Conservation (phyloP, 2,329 filamentous ascomycete species). For the Pseudopyrenochaeta lycopersici region DNA sequence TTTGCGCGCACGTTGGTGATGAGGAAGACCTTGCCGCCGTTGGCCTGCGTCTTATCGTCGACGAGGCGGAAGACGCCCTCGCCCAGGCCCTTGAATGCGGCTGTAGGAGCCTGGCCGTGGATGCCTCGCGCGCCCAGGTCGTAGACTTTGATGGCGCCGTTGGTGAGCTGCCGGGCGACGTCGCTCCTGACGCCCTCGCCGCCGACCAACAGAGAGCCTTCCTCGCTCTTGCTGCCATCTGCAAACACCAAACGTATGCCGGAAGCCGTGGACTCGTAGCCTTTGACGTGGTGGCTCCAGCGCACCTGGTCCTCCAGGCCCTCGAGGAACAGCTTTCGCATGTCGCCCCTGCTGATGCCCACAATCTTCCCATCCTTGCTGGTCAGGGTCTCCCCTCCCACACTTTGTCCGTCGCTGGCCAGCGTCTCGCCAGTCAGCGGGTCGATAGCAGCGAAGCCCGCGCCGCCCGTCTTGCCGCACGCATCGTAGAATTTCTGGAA, state of each 20-base stretch:
- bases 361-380: slow-evolving; percentile 68
- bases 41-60: slow-evolving; percentile 57
- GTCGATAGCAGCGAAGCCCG: slow-evolving; percentile 61
- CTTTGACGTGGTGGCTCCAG: slow-evolving; percentile 65
- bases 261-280: slow-evolving; percentile 64
- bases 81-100: slow-evolving; percentile 68
- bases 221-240: slow-evolving; percentile 66
- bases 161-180: slow-evolving; percentile 67
- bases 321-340: slow-evolving; percentile 66
- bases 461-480: slow-evolving; percentile 68
- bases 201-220: slow-evolving; percentile 67
- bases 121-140: slow-evolving; percentile 71
- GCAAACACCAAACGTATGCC: slow-evolving; percentile 68
- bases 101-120: slow-evolving; percentile 70
- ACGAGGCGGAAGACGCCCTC: slow-evolving; percentile 69
- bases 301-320: slow-evolving; percentile 65
- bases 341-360: slow-evolving; percentile 70
- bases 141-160: slow-evolving; percentile 67
- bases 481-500: slow-evolving; percentile 67
- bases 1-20: slow-evolving; percentile 71
- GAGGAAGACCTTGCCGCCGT: slow-evolving; percentile 59
- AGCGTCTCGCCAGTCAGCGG: slow-evolving; percentile 62
- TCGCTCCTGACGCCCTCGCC: slow-evolving; percentile 71
- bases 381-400: slow-evolving; percentile 45
- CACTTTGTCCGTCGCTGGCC: slow-evolving; percentile 21